Evolutionary conservation across 441 rosid species (phyloP).

Genomic region (Bocquillonia castaneifolia): DNA sequence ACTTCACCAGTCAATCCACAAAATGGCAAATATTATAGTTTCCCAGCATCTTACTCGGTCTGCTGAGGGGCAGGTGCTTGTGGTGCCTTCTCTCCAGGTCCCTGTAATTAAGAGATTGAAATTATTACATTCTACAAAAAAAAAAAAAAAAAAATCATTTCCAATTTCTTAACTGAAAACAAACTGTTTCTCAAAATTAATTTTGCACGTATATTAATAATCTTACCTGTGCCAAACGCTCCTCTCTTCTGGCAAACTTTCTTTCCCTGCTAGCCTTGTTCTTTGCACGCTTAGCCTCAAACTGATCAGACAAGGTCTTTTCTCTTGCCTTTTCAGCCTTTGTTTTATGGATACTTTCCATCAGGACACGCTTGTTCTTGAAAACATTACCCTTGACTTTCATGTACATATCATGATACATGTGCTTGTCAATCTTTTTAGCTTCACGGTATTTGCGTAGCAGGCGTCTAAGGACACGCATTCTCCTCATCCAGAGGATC

Average conservation of each 20-base stretch:
- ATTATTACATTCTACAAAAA: background rate
- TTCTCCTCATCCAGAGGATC: slow-evolving; percentile 75
- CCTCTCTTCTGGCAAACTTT: slow-evolving; percentile 71
- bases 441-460: slow-evolving; percentile 63
- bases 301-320: slow-evolving; percentile 74
- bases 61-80: slow-evolving; percentile 15
- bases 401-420: slow-evolving; percentile 91
- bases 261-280: slow-evolving; percentile 84
- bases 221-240: slow-evolving; percentile 41
- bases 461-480: slow-evolving; percentile 66
- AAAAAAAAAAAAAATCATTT: background rate
- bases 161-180: background rate
- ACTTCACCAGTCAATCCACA: background rate
- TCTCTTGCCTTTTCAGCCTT: slow-evolving; percentile 86
- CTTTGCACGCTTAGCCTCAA: slow-evolving; percentile 80
- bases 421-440: slow-evolving; percentile 75
- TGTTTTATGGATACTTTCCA: slow-evolving; percentile 81
- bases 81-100: slow-evolving; percentile 22
- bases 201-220: too few relatives aligned
- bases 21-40: background rate
- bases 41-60: slow-evolving; percentile 8
- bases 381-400: slow-evolving; percentile 80
- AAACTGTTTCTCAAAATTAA: background rate
- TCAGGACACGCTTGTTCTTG: slow-evolving; percentile 78
- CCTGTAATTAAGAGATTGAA: slow-evolving; percentile 8